Conservation (phyloP, 441 rosid species). For the Dalechampia spathulata region DNA sequence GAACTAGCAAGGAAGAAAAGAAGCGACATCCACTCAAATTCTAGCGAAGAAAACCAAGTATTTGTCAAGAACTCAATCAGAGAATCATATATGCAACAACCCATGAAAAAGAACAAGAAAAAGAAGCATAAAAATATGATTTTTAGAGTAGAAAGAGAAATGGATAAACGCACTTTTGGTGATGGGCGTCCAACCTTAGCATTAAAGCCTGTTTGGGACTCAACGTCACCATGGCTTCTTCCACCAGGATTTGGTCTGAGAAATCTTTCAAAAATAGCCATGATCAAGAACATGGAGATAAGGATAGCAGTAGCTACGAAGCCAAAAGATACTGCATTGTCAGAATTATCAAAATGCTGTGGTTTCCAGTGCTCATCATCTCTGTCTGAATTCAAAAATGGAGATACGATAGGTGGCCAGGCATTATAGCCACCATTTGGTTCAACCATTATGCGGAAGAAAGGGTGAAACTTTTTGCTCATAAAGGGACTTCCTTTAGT, state of each 20-base stretch:
- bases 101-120: not conserved
- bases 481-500: slow-evolving; percentile 5
- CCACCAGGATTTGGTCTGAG: slow-evolving; percentile 50
- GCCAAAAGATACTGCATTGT: slow-evolving; percentile 90
- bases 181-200: slow-evolving; percentile 68
- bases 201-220: slow-evolving; percentile 43
- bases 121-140: no score
- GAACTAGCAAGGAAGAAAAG: no score
- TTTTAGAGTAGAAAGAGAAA: slow-evolving; percentile 11
- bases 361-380: slow-evolving; percentile 54
- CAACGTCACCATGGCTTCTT: slow-evolving; percentile 35
- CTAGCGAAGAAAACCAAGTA: no score
- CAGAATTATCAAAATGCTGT: slow-evolving; percentile 58
- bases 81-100: no score
- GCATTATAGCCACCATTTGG: slow-evolving; percentile 15
- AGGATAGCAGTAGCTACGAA: slow-evolving; percentile 97
- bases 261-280: slow-evolving; percentile 90
- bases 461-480: not conserved
- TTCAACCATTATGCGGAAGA: slow-evolving; percentile 24
- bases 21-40: no score
- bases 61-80: no score
- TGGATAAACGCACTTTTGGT: slow-evolving; percentile 63
- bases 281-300: slow-evolving; percentile 91
- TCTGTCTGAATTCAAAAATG: slow-evolving; percentile 33
- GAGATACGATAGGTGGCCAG: slow-evolving; percentile 73